These are phyloP conservation scores for Sugiyamaella neomexicana DNA, from an alignment of 1,139 yeast genomes.

Conservation along the genomic window DNA sequence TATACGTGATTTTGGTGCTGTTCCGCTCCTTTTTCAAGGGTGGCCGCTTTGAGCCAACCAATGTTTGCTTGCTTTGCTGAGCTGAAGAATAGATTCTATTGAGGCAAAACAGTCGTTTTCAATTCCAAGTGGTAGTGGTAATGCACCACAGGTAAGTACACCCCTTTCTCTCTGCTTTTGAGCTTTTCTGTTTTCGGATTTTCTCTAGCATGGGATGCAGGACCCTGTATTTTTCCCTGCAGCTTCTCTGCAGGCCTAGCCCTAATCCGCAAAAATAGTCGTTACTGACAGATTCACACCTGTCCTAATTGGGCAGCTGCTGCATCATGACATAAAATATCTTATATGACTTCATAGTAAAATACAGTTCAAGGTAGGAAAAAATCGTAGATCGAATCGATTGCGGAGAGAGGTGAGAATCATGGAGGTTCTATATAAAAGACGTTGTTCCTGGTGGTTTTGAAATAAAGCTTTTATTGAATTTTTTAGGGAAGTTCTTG, in stretches of 20 bases:
- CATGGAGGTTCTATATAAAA: not conserved
- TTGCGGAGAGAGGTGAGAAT: not conserved
- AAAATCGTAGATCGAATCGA: constrained; percentile 1
- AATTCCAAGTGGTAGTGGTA: no score
- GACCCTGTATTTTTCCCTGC: not conserved
- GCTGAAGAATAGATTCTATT: no score
- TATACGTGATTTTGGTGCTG: not conserved
- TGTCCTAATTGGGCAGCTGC: constrained; percentile 2
- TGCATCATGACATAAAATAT: constrained; percentile 11
- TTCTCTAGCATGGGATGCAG: no score
- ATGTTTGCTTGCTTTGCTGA: no score
- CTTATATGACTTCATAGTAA: constrained; percentile 7
- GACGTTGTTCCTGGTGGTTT: not conserved
- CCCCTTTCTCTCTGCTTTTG: no score
- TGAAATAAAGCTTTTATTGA: not conserved
- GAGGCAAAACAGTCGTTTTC: no score
- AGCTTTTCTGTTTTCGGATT: no score
- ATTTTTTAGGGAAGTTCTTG: not conserved
- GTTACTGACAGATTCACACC: not conserved
- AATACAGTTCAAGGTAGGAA: not conserved
- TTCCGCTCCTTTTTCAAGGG: not conserved
- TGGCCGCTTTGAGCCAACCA: not conserved
- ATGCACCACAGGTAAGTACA: no score
- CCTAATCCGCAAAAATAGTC: constrained; percentile 2
- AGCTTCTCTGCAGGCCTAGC: not conserved